Evolutionary conservation across 177 flowering plant species (phyloP), one percentile per base, ranked within the genome.

Genomic region (Vitis hybrid): DNA sequence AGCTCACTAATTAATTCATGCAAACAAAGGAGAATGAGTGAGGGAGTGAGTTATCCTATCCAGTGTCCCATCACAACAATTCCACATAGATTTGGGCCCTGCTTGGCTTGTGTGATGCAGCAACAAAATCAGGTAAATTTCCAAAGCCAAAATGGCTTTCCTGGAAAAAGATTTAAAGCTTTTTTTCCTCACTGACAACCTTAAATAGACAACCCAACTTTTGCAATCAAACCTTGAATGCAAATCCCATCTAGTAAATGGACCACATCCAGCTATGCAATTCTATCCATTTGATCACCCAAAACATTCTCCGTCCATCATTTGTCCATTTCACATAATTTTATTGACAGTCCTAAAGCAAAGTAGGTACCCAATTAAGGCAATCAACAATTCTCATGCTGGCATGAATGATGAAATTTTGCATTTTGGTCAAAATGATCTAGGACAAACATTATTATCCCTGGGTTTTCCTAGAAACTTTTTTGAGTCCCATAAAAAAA

Each of bases 11-110:
- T 54, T 54, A 12, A 54, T 14, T 54, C n/a, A 54, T 15, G 57
- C 17, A 54, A 17, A 54, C 57, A 54, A 7, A 54, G 8, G 57
- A 15, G 17, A 14, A 17, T 54, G 17, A 13, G 2, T 54, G 17
- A 21, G 58, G n/a, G 58, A 12, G 50, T 61, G 71, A 49, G 72
- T 61, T 64, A 69, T 61, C n/a, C 72, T 70, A 63, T 35, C 18
- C 73, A 20, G 24, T 54, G 61, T 70, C 66, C 61, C 66, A 32
- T 70, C 73, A 53, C 3, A 32, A 35, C 58, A 46, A 48, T 50
- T 35, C 55, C 46, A 59, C 50, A n/a, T 52, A 50, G 18, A 41
- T n/a, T 20, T 13, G 54, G 66, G 55, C 50, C 65, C 65, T 61
- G 64, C 20, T 21, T 66, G 69, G 61, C 51, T 66, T 54, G 21